These are phyloP conservation scores for Cryphonectria naterciae DNA, from an alignment of 2,329 filamentous ascomycete species.

Conservation along the genomic window DNA sequence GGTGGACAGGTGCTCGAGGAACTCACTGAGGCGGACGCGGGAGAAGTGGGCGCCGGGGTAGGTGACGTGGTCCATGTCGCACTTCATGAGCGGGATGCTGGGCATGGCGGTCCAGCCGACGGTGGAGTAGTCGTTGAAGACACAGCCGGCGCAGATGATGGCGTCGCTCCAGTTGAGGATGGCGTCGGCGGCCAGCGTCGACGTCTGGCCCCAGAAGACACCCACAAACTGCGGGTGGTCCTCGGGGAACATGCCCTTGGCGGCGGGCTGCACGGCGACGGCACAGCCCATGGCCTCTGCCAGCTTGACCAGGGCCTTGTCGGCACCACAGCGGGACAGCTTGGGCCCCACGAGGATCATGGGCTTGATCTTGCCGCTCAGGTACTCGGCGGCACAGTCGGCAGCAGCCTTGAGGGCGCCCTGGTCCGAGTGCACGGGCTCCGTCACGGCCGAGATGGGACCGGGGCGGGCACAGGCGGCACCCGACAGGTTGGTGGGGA, in stretches of 20 bases:
- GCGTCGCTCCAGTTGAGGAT: constrained; percentile 37
- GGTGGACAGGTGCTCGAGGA: constrained; percentile 33
- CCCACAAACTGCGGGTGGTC: constrained; percentile 36
- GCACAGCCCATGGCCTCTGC: constrained; percentile 37
- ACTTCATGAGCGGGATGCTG: constrained; percentile 34
- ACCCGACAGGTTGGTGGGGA: constrained; percentile 36
- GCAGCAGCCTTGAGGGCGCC: constrained; percentile 34
- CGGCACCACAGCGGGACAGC: constrained; percentile 30
- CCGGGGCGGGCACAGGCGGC: constrained; percentile 36
- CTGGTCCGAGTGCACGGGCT: constrained; percentile 30
- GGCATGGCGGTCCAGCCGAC: constrained; percentile 38
- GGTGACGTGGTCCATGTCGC: constrained; percentile 36
- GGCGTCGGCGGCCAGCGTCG: constrained; percentile 34
- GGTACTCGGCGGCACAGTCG: constrained; percentile 32
- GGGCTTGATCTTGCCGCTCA: constrained; percentile 35
- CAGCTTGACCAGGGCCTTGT: constrained; percentile 33
- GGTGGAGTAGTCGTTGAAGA: constrained; percentile 37
- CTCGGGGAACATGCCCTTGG: constrained; percentile 38
- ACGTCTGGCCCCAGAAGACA: constrained; percentile 36
- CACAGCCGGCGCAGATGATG: constrained; percentile 35
- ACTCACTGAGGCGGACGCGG: constrained; percentile 35
- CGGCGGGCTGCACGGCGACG: constrained; percentile 36
- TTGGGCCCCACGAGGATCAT: constrained; percentile 36
- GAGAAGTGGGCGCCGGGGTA: constrained; percentile 36
- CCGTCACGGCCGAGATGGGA: constrained; percentile 35